Evolutionary conservation across 257 asterid species (phyloP).

Genomic region (Salvia miltiorrhiza): DNA sequence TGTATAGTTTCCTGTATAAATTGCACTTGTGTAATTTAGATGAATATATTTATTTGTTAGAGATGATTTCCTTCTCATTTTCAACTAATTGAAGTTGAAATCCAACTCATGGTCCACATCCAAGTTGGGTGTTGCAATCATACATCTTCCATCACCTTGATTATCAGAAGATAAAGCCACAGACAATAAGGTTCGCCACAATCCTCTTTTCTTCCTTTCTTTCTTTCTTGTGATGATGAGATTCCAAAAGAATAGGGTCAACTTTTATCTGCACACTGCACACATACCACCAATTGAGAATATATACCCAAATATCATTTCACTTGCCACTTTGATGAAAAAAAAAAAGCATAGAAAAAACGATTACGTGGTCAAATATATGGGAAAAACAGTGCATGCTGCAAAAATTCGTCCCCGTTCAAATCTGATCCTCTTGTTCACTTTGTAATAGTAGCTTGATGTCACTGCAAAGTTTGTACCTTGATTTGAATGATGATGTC

Average conservation of each 20-base stretch:
- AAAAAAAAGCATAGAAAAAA: background rate
- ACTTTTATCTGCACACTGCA: slow-evolving; percentile 33
- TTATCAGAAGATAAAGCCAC: slow-evolving; percentile 41
- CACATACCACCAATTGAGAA: slow-evolving; percentile 49
- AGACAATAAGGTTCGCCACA: slow-evolving; percentile 80
- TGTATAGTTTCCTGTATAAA: slow-evolving; percentile 7
- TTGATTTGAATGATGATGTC: slow-evolving; percentile 33
- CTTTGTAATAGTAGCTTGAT: slow-evolving; percentile 23
- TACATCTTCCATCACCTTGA: slow-evolving; percentile 39
- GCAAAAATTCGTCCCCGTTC: slow-evolving; percentile 25
- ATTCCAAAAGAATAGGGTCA: slow-evolving; percentile 43
- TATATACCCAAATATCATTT: slow-evolving; percentile 46
- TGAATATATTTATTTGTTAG: slow-evolving; percentile 14
- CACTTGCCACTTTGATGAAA: slow-evolving; percentile 22
- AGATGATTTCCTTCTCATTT: slow-evolving; percentile 37
- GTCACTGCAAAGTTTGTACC: slow-evolving; percentile 31
- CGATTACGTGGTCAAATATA: slow-evolving; percentile 23
- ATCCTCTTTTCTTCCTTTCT: slow-evolving; percentile 37
- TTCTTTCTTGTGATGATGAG: slow-evolving; percentile 55
- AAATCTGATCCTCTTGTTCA: slow-evolving; percentile 24
- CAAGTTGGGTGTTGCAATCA: slow-evolving; percentile 50
- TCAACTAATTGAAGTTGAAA: slow-evolving; percentile 55
- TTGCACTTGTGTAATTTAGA: background rate
- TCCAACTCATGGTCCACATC: slow-evolving; percentile 73
- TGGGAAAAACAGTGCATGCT: slow-evolving; percentile 29